phyloP scores from a whole-genome alignment of 176 grass and related monocot species.

The Juncus effusus region DNA sequence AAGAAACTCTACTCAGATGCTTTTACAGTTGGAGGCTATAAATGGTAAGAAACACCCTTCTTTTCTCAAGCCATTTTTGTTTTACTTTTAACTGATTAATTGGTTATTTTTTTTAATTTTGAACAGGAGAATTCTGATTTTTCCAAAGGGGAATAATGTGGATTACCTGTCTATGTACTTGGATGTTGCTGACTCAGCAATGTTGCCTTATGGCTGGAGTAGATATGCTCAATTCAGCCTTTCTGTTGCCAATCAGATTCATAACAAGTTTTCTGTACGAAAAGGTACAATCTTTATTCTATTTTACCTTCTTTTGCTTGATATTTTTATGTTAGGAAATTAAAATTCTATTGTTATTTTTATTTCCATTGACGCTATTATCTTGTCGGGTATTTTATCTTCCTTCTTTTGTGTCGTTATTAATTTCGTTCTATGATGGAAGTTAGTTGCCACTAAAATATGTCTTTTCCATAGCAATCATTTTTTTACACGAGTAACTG shows the following conservation, averaged over 20 bases:
- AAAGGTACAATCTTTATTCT: constrained; percentile 57
- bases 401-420: no score
- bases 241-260: constrained; percentile 76
- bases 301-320: constrained; percentile 5
- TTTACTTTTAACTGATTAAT: background rate
- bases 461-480: no score
- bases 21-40: constrained; percentile 83
- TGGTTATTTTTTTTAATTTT: constrained; percentile 23
- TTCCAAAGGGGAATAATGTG: constrained; percentile 97
- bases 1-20: constrained; percentile 95
- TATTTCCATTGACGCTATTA: no score
- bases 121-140: constrained; percentile 89
- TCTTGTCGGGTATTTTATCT: no score
- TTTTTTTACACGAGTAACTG: no score
- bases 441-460: no score
- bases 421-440: no score
- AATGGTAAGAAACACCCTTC: constrained; percentile 52
- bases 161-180: constrained; percentile 95
- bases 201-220: constrained; percentile 90
- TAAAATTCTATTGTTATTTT: background rate
- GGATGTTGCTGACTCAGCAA: constrained; percentile 89
- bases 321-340: constrained; percentile 9
- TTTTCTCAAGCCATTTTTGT: background rate
- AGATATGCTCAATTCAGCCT: constrained; percentile 98
- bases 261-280: constrained; percentile 89